Evolutionary conservation across 257 asterid genomes (phyloP).

Genomic region (Osmanthus fragrans): DNA sequence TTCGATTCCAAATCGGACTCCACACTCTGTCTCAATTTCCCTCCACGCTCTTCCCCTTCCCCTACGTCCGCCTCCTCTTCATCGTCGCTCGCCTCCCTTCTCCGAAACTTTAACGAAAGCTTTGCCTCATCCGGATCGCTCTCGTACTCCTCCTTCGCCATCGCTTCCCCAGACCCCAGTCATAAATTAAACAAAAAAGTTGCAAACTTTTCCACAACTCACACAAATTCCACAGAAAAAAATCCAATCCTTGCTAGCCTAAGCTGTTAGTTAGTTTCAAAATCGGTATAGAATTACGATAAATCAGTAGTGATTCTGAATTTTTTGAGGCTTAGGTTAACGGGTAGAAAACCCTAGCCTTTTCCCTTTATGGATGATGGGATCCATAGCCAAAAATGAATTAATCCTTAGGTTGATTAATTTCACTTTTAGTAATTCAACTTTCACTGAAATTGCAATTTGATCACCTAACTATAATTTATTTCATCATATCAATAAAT

Average conservation of each 20-base stretch:
- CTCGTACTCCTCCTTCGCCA: conserved; percentile 79
- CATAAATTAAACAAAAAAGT: conserved; percentile 20
- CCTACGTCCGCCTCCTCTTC: conserved; percentile 61
- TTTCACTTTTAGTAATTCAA: neutral
- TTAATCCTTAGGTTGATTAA: too few relatives aligned
- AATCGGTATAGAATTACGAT: too few relatives aligned
- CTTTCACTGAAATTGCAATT: neutral
- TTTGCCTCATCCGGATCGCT: conserved; percentile 98
- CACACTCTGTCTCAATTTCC: conserved; percentile 43
- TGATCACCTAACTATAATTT: neutral
- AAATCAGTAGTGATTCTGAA: too few relatives aligned
- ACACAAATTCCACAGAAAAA: neutral
- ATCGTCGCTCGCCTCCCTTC: conserved; percentile 94
- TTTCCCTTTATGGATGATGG: neutral
- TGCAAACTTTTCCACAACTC: conserved; percentile 15
- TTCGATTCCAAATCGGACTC: conserved; percentile 77
- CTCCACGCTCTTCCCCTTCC: conserved; percentile 34
- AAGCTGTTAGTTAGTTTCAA: neutral
- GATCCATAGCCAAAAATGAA: too few relatives aligned
- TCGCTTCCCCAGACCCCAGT: conserved; percentile 17
- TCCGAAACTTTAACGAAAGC: conserved; percentile 79
- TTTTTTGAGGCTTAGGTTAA: neutral
- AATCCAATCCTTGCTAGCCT: conserved; percentile 3
- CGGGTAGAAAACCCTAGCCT: conserved; percentile 22
- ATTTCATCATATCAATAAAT: too few relatives aligned